Conservation (phyloP, 768 basidiomycete species). For the Kockovaella imperatae region DNA sequence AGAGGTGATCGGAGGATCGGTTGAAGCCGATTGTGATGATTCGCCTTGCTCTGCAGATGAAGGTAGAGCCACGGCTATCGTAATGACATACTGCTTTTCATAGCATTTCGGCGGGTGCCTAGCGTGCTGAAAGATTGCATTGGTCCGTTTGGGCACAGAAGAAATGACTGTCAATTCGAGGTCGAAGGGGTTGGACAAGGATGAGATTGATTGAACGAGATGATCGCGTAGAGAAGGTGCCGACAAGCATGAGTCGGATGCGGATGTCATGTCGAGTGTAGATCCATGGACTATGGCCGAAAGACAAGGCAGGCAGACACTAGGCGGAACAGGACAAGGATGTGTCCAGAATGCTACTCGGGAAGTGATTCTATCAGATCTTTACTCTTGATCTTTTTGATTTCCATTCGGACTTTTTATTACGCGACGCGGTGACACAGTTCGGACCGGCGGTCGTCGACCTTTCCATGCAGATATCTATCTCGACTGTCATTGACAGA, state of each 20-base stretch:
- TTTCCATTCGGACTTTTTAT: no score
- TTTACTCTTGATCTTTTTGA: no score
- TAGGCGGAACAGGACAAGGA: no score
- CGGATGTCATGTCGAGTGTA: neutral
- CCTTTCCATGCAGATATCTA: no score
- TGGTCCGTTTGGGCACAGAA: conserved; percentile 51
- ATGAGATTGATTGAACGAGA: conserved; percentile 9
- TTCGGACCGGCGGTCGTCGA: no score
- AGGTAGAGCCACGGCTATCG: conserved; percentile 55
- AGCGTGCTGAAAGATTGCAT: conserved; percentile 66
- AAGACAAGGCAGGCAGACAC: no score
- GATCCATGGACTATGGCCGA: no score
- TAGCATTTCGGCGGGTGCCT: conserved; percentile 54
- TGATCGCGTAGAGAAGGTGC: conserved; percentile 15
- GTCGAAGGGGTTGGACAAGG: conserved; percentile 12
- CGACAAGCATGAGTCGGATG: neutral
- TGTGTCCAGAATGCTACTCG: no score
- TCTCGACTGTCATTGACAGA: no score
- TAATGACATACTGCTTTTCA: conserved; percentile 47
- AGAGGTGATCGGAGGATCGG: neutral
- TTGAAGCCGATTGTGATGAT: neutral
- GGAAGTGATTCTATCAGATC: no score
- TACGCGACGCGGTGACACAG: no score
- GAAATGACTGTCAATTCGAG: conserved; percentile 21
- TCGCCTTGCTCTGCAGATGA: no score